phyloP scores from a whole-genome alignment of 169 alveolate genomes.

The Plasmodium knowlesi region DNA sequence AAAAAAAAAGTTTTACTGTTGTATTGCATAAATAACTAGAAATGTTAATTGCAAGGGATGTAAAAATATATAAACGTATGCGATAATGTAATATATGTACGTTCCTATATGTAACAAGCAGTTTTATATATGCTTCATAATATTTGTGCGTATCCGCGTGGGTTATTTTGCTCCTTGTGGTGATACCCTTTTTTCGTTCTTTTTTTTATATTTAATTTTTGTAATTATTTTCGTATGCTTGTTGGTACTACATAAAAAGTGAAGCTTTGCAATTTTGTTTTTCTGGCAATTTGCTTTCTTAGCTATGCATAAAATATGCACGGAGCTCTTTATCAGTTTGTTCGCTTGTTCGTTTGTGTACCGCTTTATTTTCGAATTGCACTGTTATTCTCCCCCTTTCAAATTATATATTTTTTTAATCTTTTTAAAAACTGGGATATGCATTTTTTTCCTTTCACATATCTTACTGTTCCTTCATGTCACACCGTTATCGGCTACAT shows the following conservation, averaged over 20 bases:
- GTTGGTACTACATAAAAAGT: neutral
- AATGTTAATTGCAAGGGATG: neutral
- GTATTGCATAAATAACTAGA: neutral
- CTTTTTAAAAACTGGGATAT: neutral
- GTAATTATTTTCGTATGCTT: neutral
- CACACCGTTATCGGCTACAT: neutral
- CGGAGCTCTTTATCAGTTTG: neutral
- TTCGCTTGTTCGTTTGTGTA: neutral
- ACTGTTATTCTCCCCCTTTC: neutral
- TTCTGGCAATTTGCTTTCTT: neutral
- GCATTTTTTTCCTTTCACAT: neutral
- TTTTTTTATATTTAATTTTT: too few species aligned
- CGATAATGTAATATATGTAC: neutral
- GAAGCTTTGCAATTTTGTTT: neutral
- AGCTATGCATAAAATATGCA: neutral
- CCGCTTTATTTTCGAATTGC: too few species aligned
- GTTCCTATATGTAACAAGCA: neutral
- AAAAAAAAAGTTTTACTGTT: neutral
- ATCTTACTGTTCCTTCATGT: neutral
- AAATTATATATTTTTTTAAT: constrained; percentile 7
- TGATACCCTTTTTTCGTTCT: neutral
- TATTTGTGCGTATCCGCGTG: neutral
- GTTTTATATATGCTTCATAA: neutral
- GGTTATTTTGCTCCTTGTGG: neutral
- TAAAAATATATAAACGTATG: neutral